Evolutionary conservation across 1,284 basidiomycete genomes (phyloP).

Genomic region (Polyporus tsugae): DNA sequence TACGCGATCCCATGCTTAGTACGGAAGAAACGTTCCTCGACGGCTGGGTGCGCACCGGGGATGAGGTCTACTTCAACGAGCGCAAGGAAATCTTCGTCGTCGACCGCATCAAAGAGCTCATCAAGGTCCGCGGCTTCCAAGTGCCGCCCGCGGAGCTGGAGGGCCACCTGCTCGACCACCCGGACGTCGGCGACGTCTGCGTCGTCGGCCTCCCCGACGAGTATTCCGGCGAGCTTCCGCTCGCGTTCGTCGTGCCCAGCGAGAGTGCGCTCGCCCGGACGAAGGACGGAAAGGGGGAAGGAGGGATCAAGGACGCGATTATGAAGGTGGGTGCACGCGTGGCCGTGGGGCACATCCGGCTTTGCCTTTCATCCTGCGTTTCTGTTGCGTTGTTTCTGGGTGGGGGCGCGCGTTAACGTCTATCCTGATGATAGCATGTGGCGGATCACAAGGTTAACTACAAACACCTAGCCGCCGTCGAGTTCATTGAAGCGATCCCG

Average conservation of each 20-base stretch:
- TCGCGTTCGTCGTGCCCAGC: conserved; percentile 37
- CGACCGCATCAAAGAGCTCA: conserved; percentile 49
- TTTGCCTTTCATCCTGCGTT: neutral
- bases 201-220: conserved; percentile 81
- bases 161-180: conserved; percentile 75
- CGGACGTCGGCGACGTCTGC: conserved; percentile 56
- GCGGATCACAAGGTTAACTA: conserved; percentile 36
- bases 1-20: conserved; percentile 29
- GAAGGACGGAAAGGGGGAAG: conserved; percentile 21
- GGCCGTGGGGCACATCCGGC: neutral
- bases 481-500: conserved; percentile 38
- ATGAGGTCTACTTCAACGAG: conserved; percentile 51
- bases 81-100: conserved; percentile 53
- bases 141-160: conserved; percentile 48
- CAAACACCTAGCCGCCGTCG: conserved; percentile 36
- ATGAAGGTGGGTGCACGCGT: conserved; percentile 49
- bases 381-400: too few relatives aligned
- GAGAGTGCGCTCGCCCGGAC: conserved; percentile 29
- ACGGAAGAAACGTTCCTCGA: conserved; percentile 53
- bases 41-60: conserved; percentile 56
- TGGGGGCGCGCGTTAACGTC: conserved; percentile 7
- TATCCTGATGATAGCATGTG: conserved; percentile 30
- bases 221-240: conserved; percentile 76
- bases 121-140: conserved; percentile 39
- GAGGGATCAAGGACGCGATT: conserved; percentile 27